Conservation (phyloP, 2,329 filamentous ascomycete genomes). For the Pseudohalonectria lignicola region DNA sequence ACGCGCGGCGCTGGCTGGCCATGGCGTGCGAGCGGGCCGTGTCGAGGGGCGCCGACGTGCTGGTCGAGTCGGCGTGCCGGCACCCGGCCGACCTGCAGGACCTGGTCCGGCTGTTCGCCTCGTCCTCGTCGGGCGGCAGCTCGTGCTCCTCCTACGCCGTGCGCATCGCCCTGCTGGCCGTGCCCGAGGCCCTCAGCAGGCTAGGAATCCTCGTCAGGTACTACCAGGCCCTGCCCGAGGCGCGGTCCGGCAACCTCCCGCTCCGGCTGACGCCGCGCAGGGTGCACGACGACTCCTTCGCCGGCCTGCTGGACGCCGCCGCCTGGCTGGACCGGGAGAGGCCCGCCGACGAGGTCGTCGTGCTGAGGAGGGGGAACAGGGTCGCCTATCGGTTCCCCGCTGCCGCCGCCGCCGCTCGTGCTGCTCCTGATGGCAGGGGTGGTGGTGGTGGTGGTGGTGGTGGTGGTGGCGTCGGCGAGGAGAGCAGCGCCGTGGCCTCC, state of each 20-base stretch:
- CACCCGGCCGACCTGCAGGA: conserved; percentile 27
- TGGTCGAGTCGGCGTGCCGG: conserved; percentile 34
- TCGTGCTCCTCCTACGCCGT: conserved; percentile 22
- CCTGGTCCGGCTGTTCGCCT: conserved; percentile 23
- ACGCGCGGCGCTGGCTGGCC: conserved; percentile 32
- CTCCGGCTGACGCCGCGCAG: conserved; percentile 27
- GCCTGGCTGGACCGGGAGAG: conserved; percentile 20
- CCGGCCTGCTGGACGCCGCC: conserved; percentile 24
- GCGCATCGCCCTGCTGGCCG: conserved; percentile 28
- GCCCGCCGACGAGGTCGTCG: conserved; percentile 21
- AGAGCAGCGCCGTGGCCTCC: background rate
- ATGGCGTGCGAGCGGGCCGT: conserved; percentile 24
- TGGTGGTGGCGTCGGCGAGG: too few relatives aligned
- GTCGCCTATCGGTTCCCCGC: conserved; percentile 18
- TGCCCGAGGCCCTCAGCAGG: conserved; percentile 27
- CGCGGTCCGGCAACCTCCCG: conserved; percentile 21
- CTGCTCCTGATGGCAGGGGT: background rate
- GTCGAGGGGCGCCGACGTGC: conserved; percentile 17
- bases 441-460: background rate
- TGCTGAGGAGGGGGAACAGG: conserved; percentile 25
- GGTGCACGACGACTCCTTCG: conserved; percentile 35
- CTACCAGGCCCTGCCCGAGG: conserved; percentile 22
- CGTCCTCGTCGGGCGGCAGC: conserved; percentile 9
- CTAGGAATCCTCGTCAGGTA: conserved; percentile 30
- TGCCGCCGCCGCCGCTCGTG: too few relatives aligned